Conservation (phyloP, 2,329 filamentous ascomycete species). For the Arthroderma sp. region DNA sequence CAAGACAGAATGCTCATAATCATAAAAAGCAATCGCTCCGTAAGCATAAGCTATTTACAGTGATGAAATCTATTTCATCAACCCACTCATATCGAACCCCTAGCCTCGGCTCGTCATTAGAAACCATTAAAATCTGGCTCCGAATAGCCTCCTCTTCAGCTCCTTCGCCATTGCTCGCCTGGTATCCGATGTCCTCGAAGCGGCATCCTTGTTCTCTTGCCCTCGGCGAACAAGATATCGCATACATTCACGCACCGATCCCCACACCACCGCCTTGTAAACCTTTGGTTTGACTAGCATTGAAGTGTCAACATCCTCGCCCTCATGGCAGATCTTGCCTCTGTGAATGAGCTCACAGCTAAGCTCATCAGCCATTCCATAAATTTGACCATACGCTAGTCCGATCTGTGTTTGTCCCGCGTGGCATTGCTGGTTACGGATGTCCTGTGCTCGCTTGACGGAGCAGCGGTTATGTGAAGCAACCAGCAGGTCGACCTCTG, state of each 20-base stretch:
- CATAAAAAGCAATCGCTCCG: too few species aligned
- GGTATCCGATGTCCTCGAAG: conserved; percentile 40
- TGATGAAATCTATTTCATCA: neutral
- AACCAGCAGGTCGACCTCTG: conserved; percentile 54
- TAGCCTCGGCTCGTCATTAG: neutral
- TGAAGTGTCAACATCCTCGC: conserved; percentile 16
- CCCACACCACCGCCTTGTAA: conserved; percentile 47
- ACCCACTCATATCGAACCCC: neutral
- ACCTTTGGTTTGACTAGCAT: conserved; percentile 33
- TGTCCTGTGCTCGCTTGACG: conserved; percentile 42
- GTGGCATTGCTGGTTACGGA: conserved; percentile 36
- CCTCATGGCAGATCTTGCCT: conserved; percentile 8
- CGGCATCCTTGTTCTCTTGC: conserved; percentile 47
- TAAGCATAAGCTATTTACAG: too few species aligned
- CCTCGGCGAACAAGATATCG: conserved; percentile 53
- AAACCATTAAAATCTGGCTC: neutral
- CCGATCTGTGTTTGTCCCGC: conserved; percentile 32
- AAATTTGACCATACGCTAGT: conserved; percentile 44
- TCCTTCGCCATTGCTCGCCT: conserved; percentile 41
- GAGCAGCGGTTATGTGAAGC: conserved; percentile 71
- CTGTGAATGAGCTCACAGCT: conserved; percentile 37
- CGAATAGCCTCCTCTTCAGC: conserved; percentile 29
- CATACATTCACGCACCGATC: conserved; percentile 57
- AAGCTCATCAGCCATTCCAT: conserved; percentile 50
- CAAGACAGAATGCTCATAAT: neutral